Evolutionary conservation across 306 rosid genomes (phyloP), one percentile per base, ranked within the genome.

Genomic region (Dryas alaskensis): DNA sequence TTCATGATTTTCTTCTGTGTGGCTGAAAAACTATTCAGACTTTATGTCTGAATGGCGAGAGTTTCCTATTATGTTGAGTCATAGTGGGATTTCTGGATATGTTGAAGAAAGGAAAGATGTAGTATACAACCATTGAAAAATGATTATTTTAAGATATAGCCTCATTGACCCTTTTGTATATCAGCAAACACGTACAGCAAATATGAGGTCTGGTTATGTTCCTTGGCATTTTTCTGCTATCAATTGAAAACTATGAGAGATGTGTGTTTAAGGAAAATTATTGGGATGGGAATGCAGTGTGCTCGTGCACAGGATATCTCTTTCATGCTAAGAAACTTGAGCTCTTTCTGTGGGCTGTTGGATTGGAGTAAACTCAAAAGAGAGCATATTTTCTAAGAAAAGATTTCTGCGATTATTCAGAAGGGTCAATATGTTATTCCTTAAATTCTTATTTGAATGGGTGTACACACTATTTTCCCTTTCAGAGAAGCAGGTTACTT

Each of bases 401-500:
- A 62, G 48, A 67, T 63, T 53, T 69, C 61, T 70, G 75, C 79
- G 76, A 70, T 60, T 82, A 78, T 52, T 63, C 79, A 67, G 81
- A 77, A 70, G 96, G 92, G 93, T 77, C 88, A 37, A 64, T 79
- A 77, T 75, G 73, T 66, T 83, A 79, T 65, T 86, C 84, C 69
- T 82, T 81, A 66, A 81, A 59, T 45, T 65, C 72, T 50, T 76
- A 79, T 82, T 83, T 88, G 46, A 76, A 73, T 82, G 90, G 91
- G 73, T 80, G 88, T 81, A 73, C 87, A 78, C 61, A 63, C 62
- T 83, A 67, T 77, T 83, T 87, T 74, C 87, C 88, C 82, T 60
- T 73, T 65, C 66, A 82, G 81, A 81, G 86, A 86, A 84, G 82
- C 85, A 84, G 81, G 65, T 79, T 78, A 76, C 76, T 61, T 60